These are phyloP conservation scores for Cystobasidium pallidum DNA, from an alignment of 1,284 basidiomycete genomes.

Conservation along the genomic window DNA sequence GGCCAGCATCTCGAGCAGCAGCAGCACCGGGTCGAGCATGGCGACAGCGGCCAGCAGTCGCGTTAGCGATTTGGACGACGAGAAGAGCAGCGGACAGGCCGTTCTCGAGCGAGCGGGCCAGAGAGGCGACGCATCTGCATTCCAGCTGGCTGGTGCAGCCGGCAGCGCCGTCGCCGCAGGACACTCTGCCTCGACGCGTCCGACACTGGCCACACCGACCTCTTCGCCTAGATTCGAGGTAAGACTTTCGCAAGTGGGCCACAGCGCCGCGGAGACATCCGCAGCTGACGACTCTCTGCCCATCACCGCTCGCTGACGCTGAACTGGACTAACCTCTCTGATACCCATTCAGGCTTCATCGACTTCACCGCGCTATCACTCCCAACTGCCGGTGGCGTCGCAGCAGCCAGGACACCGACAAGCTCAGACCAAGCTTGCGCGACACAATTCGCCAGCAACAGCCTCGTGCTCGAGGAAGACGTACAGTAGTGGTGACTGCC, in stretches of 20 bases:
- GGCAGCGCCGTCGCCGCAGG: neutral
- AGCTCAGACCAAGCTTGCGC: neutral
- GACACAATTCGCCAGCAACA: conserved; percentile 14
- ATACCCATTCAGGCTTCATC: neutral
- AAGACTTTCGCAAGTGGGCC: neutral
- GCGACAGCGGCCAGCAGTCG: conserved; percentile 1
- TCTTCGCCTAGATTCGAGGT: conserved; percentile 1
- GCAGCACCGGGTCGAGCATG: conserved; percentile 2
- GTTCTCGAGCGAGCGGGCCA: neutral
- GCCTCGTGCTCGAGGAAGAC: too few species aligned
- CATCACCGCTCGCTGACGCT: too few species aligned
- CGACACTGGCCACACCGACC: conserved; percentile 4
- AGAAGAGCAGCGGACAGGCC: conserved; percentile 21
- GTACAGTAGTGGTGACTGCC: neutral
- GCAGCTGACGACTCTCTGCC: too few species aligned
- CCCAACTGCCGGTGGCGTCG: conserved; percentile 16
- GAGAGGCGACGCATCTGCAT: neutral
- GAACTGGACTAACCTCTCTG: neutral
- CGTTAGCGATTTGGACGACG: conserved; percentile 2
- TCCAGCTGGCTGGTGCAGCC: conserved; percentile 11
- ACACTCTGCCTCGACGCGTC: conserved; percentile 1
- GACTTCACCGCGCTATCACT: conserved; percentile 11
- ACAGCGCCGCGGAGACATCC: neutral
- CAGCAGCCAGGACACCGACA: conserved; percentile 9
- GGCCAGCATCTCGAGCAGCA: conserved; percentile 18